Base-by-base conservation (phyloP, 2,329 filamentous ascomycete genomes). In the Verticillium longisporum region DNA sequence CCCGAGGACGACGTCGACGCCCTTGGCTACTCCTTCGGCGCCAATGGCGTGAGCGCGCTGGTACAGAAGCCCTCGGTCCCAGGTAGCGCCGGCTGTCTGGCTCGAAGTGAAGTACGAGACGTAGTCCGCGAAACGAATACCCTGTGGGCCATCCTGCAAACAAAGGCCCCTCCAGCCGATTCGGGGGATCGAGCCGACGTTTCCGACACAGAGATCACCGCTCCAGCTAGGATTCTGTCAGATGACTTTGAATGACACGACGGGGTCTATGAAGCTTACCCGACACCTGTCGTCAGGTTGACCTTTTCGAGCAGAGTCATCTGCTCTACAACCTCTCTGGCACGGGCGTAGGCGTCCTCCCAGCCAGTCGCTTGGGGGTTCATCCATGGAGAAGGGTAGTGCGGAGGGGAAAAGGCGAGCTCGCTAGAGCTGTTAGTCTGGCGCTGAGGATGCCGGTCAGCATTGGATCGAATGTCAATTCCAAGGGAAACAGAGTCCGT, bases 241-340 rank as follows among this genome's bases (percentile, higher is more conserved):
- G 41, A 50, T 11, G 2, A 3, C 56, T 64, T 38, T 66, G 63
- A 26, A 11, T 9, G n/a, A 3, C 18, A 50, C 60, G 56, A 59
- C 21, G 54, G 5, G 59, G 26, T 26, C 18, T 6, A 6, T 14
- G 21, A 6, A 21, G 77, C 86, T 74, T 77, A 94, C 84, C 92
- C 92, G 65, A 89, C 85, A 73, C 94, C 94, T 0, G 93, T 97
- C 2, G 94, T 98, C 65, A 99, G 74, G 74, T 98, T 98, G 74
- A 98, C 92, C 78, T 97, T 97, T 74, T 97, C 93, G 11, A 87
- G 71, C 38, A 97, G 80, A 0, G 92, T 96, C 75, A 97, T 77
- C 71, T 92, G 87, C 10, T 88, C 89, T 55, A 97, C 92, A 69
- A 97, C 94, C 2, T 81, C 84, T 66, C 84, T 86, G 1, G 93